phyloP scores from a whole-genome alignment of 352 stramenopile species.

The Pythium volutum region DNA sequence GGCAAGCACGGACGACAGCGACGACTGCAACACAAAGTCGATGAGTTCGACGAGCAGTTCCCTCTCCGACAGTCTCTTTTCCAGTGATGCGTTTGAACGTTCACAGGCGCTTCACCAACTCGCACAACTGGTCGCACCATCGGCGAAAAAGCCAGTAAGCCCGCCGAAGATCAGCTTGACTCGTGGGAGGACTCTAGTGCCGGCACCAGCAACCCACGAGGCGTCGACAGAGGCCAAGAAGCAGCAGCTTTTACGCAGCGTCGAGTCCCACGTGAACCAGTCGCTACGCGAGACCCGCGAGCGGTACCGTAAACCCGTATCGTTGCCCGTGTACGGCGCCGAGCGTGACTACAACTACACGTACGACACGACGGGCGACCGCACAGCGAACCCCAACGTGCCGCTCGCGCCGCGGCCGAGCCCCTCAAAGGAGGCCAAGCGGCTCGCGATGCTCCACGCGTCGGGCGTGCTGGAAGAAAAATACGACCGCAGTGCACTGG shows the following conservation, averaged over 20 bases:
- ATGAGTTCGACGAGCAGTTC: slow-evolving; percentile 29
- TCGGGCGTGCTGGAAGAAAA: slow-evolving; percentile 37
- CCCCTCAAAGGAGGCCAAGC: slow-evolving; percentile 35
- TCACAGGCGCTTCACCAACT: slow-evolving; percentile 46
- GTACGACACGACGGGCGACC: slow-evolving; percentile 27
- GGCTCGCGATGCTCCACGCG: slow-evolving; percentile 43
- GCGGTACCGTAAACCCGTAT: slow-evolving; percentile 13
- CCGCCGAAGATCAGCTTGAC: slow-evolving; percentile 1
- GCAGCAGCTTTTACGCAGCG: slow-evolving; percentile 30
- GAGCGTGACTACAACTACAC: slow-evolving; percentile 48
- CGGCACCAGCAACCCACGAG: too few species aligned
- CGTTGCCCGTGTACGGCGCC: slow-evolving; percentile 28
- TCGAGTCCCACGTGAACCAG: slow-evolving; percentile 43
- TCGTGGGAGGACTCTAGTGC: too few species aligned
- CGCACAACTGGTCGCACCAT: slow-evolving; percentile 33
- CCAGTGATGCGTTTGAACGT: slow-evolving; percentile 32
- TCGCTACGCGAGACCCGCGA: slow-evolving; percentile 35
- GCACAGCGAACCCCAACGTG: slow-evolving; percentile 35
- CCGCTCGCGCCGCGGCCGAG: slow-evolving; percentile 45
- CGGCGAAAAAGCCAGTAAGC: not conserved
- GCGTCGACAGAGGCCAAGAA: slow-evolving; percentile 14
- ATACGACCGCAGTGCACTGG: slow-evolving; percentile 48
- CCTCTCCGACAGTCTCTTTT: slow-evolving; percentile 38
- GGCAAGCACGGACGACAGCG: slow-evolving; percentile 28
- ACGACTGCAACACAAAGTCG: slow-evolving; percentile 22